Percentiles rank a stretch among this genome's conserved stretches.
These are phyloP conservation scores for Ilyonectria sp. DNA, from an alignment of 2,329 filamentous ascomycete genomes.

Conservation along the genomic window DNA sequence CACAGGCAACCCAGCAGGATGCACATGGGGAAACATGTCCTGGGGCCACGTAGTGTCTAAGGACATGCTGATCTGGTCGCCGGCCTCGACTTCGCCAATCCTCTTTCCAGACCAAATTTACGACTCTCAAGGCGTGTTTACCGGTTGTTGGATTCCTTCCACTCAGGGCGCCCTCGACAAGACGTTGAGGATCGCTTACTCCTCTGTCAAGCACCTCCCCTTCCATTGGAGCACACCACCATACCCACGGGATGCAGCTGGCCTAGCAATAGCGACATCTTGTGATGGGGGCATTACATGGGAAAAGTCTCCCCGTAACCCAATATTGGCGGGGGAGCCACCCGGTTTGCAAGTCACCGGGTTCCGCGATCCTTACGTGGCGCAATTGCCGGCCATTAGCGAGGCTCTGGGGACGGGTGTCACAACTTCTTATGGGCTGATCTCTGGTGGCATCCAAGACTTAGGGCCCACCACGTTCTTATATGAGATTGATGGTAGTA, in stretches of 20 bases:
- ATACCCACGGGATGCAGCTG: constrained; percentile 56
- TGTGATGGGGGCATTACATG: constrained; percentile 52
- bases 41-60: constrained; percentile 65
- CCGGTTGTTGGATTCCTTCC: constrained; percentile 62
- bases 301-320: constrained; percentile 45
- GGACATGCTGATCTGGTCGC: constrained; percentile 58
- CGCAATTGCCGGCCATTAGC: constrained; percentile 43
- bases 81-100: constrained; percentile 49
- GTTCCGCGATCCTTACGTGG: constrained; percentile 50
- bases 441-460: constrained; percentile 61
- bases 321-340: constrained; percentile 48
- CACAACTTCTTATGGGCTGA: constrained; percentile 58
- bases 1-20: constrained; percentile 50
- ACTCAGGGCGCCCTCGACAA: constrained; percentile 57
- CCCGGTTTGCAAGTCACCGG: constrained; percentile 45
- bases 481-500: constrained; percentile 56
- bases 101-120: constrained; percentile 57
- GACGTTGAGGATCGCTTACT: constrained; percentile 50
- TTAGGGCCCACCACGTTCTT: constrained; percentile 61
- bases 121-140: constrained; percentile 66
- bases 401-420: constrained; percentile 22
- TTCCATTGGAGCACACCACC: constrained; percentile 52
- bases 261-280: constrained; percentile 56
- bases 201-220: constrained; percentile 50
- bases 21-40: constrained; percentile 56